phyloP scores from a whole-genome alignment of 139 green algal genomes.

The Diplosphaera chodatii region DNA sequence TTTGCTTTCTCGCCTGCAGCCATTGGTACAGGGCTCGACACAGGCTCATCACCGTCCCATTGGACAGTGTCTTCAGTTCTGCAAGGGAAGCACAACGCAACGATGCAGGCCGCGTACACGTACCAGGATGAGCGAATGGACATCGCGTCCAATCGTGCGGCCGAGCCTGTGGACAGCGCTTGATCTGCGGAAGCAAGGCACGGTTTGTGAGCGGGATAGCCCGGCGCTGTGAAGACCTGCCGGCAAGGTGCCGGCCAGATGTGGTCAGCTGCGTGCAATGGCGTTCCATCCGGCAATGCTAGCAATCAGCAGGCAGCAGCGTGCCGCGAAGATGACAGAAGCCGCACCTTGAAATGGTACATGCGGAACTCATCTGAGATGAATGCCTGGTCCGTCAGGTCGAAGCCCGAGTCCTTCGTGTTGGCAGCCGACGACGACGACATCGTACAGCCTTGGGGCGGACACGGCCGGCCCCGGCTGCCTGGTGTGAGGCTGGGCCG shows the following conservation, averaged over 20 bases:
- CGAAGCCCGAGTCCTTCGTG: conserved; percentile 8
- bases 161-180: conserved; percentile 38
- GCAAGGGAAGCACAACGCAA: too few relatives aligned
- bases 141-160: conserved; percentile 76
- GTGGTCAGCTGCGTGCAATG: too few relatives aligned
- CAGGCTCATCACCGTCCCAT: too few relatives aligned
- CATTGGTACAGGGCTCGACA: too few relatives aligned
- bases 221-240: too few relatives aligned
- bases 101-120: not conserved
- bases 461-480: too few relatives aligned
- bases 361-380: conserved; percentile 35
- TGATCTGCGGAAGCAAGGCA: conserved; percentile 19
- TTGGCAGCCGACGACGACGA: not conserved
- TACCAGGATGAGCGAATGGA: conserved; percentile 59
- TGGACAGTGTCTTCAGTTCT: too few relatives aligned
- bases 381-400: conserved; percentile 20
- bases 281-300: too few relatives aligned
- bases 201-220: too few relatives aligned
- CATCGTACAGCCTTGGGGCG: too few relatives aligned
- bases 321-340: not conserved
- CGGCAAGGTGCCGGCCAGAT: too few relatives aligned
- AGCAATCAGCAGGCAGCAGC: not conserved
- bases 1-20: conserved; percentile 72
- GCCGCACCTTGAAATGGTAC: conserved; percentile 33
- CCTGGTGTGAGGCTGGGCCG: too few relatives aligned